These are phyloP conservation scores for Sporothrix inflata DNA, from an alignment of 2,329 filamentous ascomycete species.

Conservation along the genomic window DNA sequence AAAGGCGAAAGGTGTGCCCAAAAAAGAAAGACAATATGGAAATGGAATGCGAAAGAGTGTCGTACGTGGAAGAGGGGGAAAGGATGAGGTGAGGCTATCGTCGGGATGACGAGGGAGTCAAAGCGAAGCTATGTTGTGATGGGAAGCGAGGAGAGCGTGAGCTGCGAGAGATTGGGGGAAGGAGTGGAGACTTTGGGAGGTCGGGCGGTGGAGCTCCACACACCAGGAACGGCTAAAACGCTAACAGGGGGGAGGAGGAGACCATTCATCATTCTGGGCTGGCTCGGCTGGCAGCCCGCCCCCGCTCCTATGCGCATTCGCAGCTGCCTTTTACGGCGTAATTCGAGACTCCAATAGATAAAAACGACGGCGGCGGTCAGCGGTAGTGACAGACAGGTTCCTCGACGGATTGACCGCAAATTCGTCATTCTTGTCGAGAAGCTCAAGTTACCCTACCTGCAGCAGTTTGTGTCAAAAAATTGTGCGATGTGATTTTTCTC, in stretches of 20 bases:
- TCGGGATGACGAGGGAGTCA: constrained; percentile 16
- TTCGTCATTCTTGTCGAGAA: not conserved
- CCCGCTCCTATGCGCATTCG: constrained; percentile 12
- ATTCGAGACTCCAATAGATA: constrained; percentile 8
- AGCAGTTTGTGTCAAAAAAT: not conserved
- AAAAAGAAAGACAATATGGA: not conserved
- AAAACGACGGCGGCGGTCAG: not conserved
- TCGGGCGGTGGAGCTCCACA: constrained; percentile 15
- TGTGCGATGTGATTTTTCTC: not conserved
- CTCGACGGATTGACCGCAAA: not conserved
- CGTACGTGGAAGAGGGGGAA: not conserved
- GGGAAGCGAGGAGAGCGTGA: not conserved
- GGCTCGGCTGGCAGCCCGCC: not conserved
- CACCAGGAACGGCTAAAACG: constrained; percentile 19
- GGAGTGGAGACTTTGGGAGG: not conserved
- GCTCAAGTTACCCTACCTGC: too few relatives aligned
- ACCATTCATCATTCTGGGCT: not conserved
- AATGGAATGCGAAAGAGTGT: not conserved
- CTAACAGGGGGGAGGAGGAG: not conserved
- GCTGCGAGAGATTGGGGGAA: constrained; percentile 31
- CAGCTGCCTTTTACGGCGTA: constrained; percentile 23
- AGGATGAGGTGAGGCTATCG: constrained; percentile 4
- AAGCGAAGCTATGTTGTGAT: constrained; percentile 18
- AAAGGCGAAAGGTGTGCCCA: not conserved
- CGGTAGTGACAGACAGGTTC: not conserved